Evolutionary conservation across 495 filamentous ascomycete genomes (phyloP).

Genomic region (Pseudevernia furfuracea): DNA sequence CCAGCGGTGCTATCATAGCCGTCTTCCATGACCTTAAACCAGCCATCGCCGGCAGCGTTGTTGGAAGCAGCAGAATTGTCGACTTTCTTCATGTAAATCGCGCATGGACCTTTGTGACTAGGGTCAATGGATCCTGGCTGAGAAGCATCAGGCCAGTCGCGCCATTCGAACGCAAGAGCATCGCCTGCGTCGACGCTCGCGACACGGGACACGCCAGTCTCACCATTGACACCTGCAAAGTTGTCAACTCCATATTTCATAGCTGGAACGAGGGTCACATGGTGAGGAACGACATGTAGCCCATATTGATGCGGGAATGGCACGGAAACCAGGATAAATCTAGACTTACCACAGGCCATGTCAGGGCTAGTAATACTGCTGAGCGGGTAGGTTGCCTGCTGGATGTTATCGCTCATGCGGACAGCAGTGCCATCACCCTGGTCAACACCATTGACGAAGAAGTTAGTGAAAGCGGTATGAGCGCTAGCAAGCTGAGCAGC

Average conservation of each 20-base stretch:
- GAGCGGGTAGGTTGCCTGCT: slow-evolving; percentile 47
- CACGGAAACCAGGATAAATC: not conserved
- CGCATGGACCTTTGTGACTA: slow-evolving; percentile 62
- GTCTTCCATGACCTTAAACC: slow-evolving; percentile 73
- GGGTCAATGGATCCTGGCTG: slow-evolving; percentile 49
- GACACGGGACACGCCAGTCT: slow-evolving; percentile 48
- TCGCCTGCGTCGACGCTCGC: slow-evolving; percentile 47
- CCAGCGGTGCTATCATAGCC: slow-evolving; percentile 47
- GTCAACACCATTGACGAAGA: slow-evolving; percentile 54
- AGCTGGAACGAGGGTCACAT: not conserved
- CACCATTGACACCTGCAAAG: slow-evolving; percentile 47
- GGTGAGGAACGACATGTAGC: not conserved
- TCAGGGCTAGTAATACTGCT: slow-evolving; percentile 41
- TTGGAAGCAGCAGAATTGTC: slow-evolving; percentile 35
- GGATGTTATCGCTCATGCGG: slow-evolving; percentile 50
- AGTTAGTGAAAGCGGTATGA: slow-evolving; percentile 61
- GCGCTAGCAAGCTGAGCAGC: slow-evolving; percentile 31
- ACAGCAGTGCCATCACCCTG: slow-evolving; percentile 65
- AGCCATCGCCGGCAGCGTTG: slow-evolving; percentile 53
- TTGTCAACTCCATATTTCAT: not conserved
- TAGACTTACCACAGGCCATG: slow-evolving; percentile 61
- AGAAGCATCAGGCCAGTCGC: slow-evolving; percentile 49
- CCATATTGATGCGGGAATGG: slow-evolving; percentile 8
- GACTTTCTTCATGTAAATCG: slow-evolving; percentile 66
- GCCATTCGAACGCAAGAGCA: slow-evolving; percentile 56